Conservation (phyloP, 352 stramenopile genomes). For the Phytophthora sp. region DNA sequence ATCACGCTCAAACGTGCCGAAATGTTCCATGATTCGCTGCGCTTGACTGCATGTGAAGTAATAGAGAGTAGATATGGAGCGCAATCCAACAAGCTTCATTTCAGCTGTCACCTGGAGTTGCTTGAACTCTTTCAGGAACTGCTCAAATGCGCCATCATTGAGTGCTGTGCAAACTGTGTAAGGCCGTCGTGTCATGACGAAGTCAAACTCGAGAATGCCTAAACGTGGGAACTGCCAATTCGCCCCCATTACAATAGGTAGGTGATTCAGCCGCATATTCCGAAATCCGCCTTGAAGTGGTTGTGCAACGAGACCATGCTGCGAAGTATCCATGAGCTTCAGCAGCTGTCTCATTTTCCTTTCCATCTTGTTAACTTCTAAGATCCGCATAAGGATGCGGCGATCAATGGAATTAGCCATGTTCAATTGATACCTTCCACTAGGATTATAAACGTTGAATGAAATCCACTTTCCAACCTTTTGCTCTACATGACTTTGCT, state of each 20-base stretch:
- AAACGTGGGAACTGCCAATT: slow-evolving; percentile 70
- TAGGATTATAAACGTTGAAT: slow-evolving; percentile 76
- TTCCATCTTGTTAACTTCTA: slow-evolving; percentile 70
- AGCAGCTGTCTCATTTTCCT: slow-evolving; percentile 55
- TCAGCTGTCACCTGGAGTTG: slow-evolving; percentile 61
- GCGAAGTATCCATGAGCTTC: slow-evolving; percentile 71
- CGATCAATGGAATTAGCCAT: slow-evolving; percentile 75
- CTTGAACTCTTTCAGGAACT: slow-evolving; percentile 84
- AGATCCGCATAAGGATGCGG: slow-evolving; percentile 73
- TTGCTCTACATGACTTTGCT: slow-evolving; percentile 73
- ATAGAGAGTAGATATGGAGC: slow-evolving; percentile 71
- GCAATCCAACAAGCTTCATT: slow-evolving; percentile 72
- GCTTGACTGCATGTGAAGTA: slow-evolving; percentile 74
- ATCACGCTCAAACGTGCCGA: slow-evolving; percentile 74
- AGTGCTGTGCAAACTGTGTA: slow-evolving; percentile 65
- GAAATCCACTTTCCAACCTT: slow-evolving; percentile 83
- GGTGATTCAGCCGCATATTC: slow-evolving; percentile 67
- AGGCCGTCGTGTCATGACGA: slow-evolving; percentile 63
- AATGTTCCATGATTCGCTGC: slow-evolving; percentile 83
- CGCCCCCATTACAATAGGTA: slow-evolving; percentile 53
- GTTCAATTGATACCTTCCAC: slow-evolving; percentile 68
- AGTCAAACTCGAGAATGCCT: slow-evolving; percentile 78
- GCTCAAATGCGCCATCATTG: slow-evolving; percentile 69
- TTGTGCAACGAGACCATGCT: slow-evolving; percentile 48
- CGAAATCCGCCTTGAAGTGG: slow-evolving; percentile 55